A percentile compares a stretch with the other conserved stretches of the same genome.
These are phyloP conservation scores for Rhododendron simsii DNA, from an alignment of 148 eudicot species.

Conservation along the genomic window DNA sequence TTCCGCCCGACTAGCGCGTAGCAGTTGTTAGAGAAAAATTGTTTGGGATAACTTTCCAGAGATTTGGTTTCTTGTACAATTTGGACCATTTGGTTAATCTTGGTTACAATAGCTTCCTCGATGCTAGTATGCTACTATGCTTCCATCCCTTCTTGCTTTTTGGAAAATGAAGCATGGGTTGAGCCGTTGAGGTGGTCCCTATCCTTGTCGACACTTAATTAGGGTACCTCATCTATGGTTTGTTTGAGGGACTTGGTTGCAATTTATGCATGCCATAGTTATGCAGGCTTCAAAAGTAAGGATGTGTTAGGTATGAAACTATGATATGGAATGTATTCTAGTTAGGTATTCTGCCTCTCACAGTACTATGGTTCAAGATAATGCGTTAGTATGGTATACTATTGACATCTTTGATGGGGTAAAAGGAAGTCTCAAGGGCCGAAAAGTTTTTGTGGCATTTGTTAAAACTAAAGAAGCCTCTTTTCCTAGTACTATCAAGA, in stretches of 20 bases:
- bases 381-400: background rate
- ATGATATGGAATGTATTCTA: background rate
- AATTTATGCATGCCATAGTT: background rate
- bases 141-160: background rate
- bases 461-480: background rate
- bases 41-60: background rate
- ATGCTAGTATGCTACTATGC: background rate
- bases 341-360: background rate
- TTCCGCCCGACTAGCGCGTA: background rate
- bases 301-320: background rate
- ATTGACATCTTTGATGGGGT: background rate
- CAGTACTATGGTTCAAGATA: too few species aligned
- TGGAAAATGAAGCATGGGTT: background rate
- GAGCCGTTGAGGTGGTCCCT: background rate
- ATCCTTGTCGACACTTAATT: background rate
- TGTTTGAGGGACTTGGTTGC: background rate
- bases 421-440: background rate
- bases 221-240: background rate
- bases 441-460: background rate
- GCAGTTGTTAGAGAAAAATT: background rate
- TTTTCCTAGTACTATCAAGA: background rate
- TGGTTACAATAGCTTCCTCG: background rate
- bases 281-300: background rate
- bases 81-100: background rate
- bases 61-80: background rate